Evolutionary conservation across 768 basidiomycete species (phyloP), one percentile per base, ranked within the genome.

Genomic region (Lactarius vividus): DNA sequence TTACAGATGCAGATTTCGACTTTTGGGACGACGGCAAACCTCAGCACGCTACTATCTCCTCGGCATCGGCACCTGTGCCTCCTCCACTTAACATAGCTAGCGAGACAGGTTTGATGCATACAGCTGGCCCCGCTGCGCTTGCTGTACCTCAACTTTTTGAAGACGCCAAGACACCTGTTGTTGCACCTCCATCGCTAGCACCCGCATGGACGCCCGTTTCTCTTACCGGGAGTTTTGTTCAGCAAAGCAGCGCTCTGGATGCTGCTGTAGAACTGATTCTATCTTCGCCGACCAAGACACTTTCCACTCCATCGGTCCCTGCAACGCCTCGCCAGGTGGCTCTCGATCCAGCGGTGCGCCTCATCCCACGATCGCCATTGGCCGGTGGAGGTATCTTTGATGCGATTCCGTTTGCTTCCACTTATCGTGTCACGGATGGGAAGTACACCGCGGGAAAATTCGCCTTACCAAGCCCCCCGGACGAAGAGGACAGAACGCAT

Each of bases 1-100:
- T 94, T 71, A 93, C 92, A 0, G 92, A 95, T 59, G 92, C 93
- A 62, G 92, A 95, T 74, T 95, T 94, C 74, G 88, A 84, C 73
- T 94, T 92, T 75, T 95, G 94, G 73, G 91, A 94, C 18, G 61
- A 66, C 72, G 81, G 68, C 6, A 70, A 70, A 60, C 68, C 68
- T 9, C 49, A 80, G 29, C 86, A 85, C 0, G 78, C 82, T 1
- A 65, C 70, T 33, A 64, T 71, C 53, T 60, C 72, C 9, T 72
- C 75, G 37, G 40, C 71, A 42, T 52, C 63, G 1, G 61, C 67
- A 26, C 29, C 74, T 46, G 70, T 70, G 15, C 64, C 72, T 31
- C 64, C 72, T 0, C 57, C 73, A 16, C 66, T 73, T 20, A 70
- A 63, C 58, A 63, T 70, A 9, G 53, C 46, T 60, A 54, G 56